These are phyloP conservation scores for Aureobasidium sp. DNA, from an alignment of 2,329 filamentous ascomycete genomes.

Conservation along the genomic window DNA sequence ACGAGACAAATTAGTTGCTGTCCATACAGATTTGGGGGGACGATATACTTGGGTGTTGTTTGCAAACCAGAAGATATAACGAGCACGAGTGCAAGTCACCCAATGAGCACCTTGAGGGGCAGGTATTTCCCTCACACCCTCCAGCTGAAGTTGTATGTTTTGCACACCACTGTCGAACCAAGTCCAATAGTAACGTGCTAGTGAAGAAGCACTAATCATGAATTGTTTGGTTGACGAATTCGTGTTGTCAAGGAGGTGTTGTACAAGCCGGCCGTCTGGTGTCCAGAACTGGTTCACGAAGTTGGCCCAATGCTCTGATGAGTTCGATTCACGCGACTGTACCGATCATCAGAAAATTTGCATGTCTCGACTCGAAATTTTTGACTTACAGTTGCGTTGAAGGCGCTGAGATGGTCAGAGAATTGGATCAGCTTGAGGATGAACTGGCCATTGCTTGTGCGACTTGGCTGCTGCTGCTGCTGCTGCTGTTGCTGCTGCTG, in stretches of 20 bases:
- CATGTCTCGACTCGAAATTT: neutral
- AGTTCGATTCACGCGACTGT: slow-evolving; percentile 37
- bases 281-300: slow-evolving; percentile 83
- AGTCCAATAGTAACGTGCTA: slow-evolving; percentile 83
- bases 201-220: slow-evolving; percentile 42
- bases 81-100: slow-evolving; percentile 69
- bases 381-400: slow-evolving; percentile 30
- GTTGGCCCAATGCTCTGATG: slow-evolving; percentile 67
- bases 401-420: slow-evolving; percentile 49
- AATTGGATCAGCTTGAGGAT: slow-evolving; percentile 50
- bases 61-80: slow-evolving; percentile 82
- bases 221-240: slow-evolving; percentile 28
- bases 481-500: slow-evolving; percentile 20
- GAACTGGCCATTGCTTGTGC: slow-evolving; percentile 33
- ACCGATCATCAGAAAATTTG: neutral
- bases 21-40: neutral
- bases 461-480: slow-evolving; percentile 16
- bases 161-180: slow-evolving; percentile 82
- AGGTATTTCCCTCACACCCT: slow-evolving; percentile 53
- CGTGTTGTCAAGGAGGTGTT: slow-evolving; percentile 49
- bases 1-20: slow-evolving; percentile 17
- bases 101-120: slow-evolving; percentile 60
- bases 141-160: slow-evolving; percentile 78
- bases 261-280: slow-evolving; percentile 65
- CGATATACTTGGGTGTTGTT: slow-evolving; percentile 71